phyloP scores from a whole-genome alignment of 331 rosid genomes.

The Stylosanthes scabra region DNA sequence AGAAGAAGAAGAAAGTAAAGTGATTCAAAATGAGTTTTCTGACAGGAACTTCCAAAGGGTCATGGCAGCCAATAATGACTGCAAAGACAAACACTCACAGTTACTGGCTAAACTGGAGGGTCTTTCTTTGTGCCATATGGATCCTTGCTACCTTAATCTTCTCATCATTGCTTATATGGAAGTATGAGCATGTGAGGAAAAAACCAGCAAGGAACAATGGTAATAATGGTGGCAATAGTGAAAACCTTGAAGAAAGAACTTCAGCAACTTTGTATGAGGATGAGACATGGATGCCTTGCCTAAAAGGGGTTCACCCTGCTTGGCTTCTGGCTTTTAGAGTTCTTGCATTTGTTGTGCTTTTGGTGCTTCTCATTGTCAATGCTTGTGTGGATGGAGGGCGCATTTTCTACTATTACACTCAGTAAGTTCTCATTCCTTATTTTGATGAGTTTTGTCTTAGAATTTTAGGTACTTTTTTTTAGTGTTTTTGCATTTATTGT shows the following conservation, averaged over 20 bases:
- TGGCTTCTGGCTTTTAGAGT: conserved; percentile 89
- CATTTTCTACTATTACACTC: conserved; percentile 88
- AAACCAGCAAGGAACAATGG: conserved; percentile 33
- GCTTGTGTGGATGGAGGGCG: conserved; percentile 71
- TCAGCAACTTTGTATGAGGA: conserved; percentile 75
- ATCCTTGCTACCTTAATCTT: conserved; percentile 47
- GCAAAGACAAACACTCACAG: conserved; percentile 66
- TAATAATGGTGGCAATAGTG: conserved; percentile 22
- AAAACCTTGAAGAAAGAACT: conserved; percentile 9
- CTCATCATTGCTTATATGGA: conserved; percentile 63
- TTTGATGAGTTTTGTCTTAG: conserved; percentile 12
- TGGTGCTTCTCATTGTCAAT: conserved; percentile 70
- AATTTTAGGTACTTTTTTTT: background rate
- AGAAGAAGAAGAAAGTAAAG: conserved; percentile 36
- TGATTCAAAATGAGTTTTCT: conserved; percentile 64
- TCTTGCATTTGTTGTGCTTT: conserved; percentile 75
- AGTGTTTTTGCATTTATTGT: background rate
- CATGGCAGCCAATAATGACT: conserved; percentile 90
- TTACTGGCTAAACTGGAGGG: conserved; percentile 96
- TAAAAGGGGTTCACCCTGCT: conserved; percentile 90
- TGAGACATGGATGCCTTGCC: conserved; percentile 94
- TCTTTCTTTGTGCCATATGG: conserved; percentile 76
- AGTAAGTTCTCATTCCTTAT: conserved; percentile 54
- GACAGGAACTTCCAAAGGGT: conserved; percentile 71
- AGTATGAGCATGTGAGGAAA: conserved; percentile 52